Conservation (phyloP, 805 yeast species). For the Wickerhamiella vanderwaltii region DNA sequence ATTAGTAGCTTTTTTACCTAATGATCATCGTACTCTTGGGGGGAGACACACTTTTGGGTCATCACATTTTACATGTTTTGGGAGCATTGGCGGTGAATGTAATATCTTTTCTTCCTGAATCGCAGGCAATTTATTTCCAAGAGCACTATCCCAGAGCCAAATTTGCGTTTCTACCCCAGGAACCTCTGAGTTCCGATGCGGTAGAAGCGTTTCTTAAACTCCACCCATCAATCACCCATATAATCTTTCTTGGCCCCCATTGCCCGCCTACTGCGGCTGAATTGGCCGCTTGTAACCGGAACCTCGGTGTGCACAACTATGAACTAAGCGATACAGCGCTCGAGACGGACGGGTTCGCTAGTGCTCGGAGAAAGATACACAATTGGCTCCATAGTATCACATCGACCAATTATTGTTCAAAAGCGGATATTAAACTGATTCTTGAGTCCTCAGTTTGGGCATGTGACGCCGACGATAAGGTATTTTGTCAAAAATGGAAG, state of each 20-base stretch:
- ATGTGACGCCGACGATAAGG: conserved; percentile 5
- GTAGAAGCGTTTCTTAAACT: conserved; percentile 1
- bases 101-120: conserved; percentile 6
- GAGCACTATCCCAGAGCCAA: conserved; percentile 1
- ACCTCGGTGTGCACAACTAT: not conserved
- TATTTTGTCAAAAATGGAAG: conserved; percentile 5
- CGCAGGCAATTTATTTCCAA: conserved; percentile 3
- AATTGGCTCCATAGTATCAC: not conserved
- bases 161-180: not conserved
- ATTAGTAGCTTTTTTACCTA: not conserved
- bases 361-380: not conserved
- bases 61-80: not conserved
- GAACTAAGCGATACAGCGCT: not conserved
- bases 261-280: not conserved
- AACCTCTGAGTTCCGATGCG: not conserved
- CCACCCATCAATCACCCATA: conserved; percentile 1
- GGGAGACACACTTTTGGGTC: conserved; percentile 3
- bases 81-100: not conserved
- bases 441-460: conserved; percentile 1
- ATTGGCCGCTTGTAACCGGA: not conserved
- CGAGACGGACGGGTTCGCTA: not conserved
- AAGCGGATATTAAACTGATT: no score
- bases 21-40: conserved; percentile 1
- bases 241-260: conserved; percentile 7
- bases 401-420: no score